phyloP scores from a whole-genome alignment of 2,329 filamentous ascomycete genomes.

The Chaetomiaceae sp. region DNA sequence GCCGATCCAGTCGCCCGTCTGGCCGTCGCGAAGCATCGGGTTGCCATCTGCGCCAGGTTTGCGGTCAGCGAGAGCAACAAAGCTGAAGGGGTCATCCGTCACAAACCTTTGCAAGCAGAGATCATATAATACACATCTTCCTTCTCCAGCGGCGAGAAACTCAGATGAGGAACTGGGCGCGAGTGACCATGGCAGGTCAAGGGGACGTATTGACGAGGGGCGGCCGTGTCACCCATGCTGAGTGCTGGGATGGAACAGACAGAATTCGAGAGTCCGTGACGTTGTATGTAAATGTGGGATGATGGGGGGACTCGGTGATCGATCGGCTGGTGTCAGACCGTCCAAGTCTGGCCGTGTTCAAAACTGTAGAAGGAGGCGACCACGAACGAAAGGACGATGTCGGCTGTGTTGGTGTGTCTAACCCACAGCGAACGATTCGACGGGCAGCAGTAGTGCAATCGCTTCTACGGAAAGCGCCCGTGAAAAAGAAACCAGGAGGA shows the following conservation, averaged over 20 bases:
- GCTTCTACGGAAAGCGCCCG: too few species aligned
- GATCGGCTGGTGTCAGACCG: too few species aligned
- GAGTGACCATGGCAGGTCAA: slow-evolving; percentile 94
- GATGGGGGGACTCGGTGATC: neutral
- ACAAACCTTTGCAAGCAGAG: slow-evolving; percentile 79
- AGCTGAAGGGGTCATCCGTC: neutral
- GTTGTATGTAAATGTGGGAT: slow-evolving; percentile 1
- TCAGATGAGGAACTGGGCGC: slow-evolving; percentile 83
- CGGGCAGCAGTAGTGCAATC: too few species aligned
- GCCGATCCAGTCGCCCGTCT: slow-evolving; percentile 96
- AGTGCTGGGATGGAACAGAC: neutral
- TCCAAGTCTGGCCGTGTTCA: too few species aligned
- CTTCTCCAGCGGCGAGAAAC: slow-evolving; percentile 78
- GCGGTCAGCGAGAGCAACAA: slow-evolving; percentile 20
- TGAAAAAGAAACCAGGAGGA: neutral
- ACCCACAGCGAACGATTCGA: too few species aligned
- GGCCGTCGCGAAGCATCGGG: slow-evolving; percentile 93
- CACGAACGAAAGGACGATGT: too few species aligned
- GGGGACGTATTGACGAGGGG: slow-evolving; percentile 64
- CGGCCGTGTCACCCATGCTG: slow-evolving; percentile 29
- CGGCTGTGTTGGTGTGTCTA: too few species aligned
- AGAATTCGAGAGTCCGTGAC: neutral
- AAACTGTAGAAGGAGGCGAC: too few species aligned
- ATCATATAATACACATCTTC: slow-evolving; percentile 87
- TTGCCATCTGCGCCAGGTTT: slow-evolving; percentile 68